Evolutionary conservation across 1,284 basidiomycete genomes (phyloP).

Genomic region (Cystobasidium slooffiae): DNA sequence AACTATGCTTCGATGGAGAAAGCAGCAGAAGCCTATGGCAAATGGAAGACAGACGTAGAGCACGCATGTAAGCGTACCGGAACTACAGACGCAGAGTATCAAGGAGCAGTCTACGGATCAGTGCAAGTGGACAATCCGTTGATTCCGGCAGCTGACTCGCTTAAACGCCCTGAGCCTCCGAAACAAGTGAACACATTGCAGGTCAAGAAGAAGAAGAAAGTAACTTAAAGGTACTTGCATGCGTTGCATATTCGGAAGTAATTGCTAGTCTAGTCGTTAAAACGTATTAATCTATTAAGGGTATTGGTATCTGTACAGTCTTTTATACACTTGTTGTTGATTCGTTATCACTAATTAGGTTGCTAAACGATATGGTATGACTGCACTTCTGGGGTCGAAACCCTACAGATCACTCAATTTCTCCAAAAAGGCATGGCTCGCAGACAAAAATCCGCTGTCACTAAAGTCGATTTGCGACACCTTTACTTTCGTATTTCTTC

Average conservation of each 20-base stretch:
- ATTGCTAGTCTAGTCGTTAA: too few species aligned
- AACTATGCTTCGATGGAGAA: constrained; percentile 45
- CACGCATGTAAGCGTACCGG: constrained; percentile 10
- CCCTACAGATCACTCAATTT: too few species aligned
- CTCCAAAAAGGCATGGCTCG: too few species aligned
- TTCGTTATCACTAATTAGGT: too few species aligned
- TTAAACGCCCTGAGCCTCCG: constrained; percentile 22
- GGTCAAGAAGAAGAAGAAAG: constrained; percentile 51
- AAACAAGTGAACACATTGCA: constrained; percentile 48
- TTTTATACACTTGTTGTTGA: too few species aligned
- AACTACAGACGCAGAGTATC: not conserved
- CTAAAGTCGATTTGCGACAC: constrained; percentile 24
- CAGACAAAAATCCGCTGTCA: too few species aligned
- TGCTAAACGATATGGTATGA: too few species aligned
- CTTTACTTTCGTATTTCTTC: constrained; percentile 30
- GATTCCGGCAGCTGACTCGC: not conserved
- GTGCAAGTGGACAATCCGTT: constrained; percentile 39
- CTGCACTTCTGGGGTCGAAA: too few species aligned
- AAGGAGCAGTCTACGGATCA: constrained; percentile 1
- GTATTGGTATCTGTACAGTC: too few species aligned
- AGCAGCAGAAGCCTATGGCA: constrained; percentile 3
- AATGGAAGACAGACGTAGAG: constrained; percentile 13
- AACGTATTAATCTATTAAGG: too few species aligned
- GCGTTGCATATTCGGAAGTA: not conserved
- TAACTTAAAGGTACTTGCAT: not conserved